phyloP scores from a whole-genome alignment of 2,329 filamentous ascomycete species.

The Fonsecaea pedrosoi region DNA sequence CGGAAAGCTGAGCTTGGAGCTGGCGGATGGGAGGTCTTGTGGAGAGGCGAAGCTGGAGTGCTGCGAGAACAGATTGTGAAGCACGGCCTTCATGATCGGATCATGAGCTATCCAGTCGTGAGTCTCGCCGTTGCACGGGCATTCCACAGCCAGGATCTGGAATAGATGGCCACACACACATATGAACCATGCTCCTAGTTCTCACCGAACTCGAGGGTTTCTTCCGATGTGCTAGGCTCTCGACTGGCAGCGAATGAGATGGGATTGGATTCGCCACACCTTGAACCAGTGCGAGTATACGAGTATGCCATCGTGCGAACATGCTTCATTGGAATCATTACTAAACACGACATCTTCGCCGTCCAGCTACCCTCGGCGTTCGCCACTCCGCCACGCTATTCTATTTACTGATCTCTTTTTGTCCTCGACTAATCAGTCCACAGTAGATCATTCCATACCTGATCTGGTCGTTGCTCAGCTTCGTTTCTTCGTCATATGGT shows the following conservation, averaged over 20 bases:
- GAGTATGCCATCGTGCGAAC: too few relatives aligned
- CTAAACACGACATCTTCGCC: not conserved
- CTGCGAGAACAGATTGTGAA: conserved; percentile 63
- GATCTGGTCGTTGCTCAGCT: not conserved
- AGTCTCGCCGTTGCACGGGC: conserved; percentile 59
- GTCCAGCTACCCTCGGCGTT: not conserved
- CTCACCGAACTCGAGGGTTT: too few relatives aligned
- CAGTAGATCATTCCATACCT: not conserved
- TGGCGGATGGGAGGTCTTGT: conserved; percentile 60
- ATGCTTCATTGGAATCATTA: not conserved
- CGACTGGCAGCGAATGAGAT: too few relatives aligned
- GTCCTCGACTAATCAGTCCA: not conserved
- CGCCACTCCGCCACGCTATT: not conserved
- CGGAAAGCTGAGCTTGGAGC: conserved; percentile 52
- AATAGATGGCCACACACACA: not conserved
- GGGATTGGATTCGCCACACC: not conserved
- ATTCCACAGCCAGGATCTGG: conserved; percentile 44
- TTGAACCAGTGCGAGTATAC: not conserved
- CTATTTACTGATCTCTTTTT: not conserved
- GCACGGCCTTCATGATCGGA: conserved; percentile 63
- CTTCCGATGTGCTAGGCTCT: too few relatives aligned
- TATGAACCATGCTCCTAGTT: too few relatives aligned
- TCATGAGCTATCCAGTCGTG: conserved; percentile 65
- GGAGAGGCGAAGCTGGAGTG: conserved; percentile 53
- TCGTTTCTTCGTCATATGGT: not conserved